Evolutionary conservation across 225 moss, liverwort and hornwort genomes (phyloP), one percentile per base, ranked within the genome.

Genomic region (Thuidium tamariscinum): DNA sequence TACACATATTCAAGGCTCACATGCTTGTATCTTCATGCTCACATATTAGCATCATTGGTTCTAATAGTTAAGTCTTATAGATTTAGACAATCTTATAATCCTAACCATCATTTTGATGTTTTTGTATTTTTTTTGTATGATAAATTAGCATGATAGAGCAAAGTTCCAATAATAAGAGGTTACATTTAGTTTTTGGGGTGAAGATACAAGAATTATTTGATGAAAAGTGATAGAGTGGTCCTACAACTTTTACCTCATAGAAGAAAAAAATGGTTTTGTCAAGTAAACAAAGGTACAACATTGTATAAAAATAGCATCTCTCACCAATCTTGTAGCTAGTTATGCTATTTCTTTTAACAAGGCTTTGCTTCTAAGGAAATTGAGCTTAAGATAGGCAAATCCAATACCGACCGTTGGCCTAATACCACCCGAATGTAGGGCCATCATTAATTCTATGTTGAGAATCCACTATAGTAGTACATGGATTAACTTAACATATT

Each of bases 211-310:
- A 20, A 49, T 73, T 49, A 19, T 49, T 17, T 2, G 5, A 29
- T 0, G 16, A 9, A 42, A 3, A 41, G 3, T 0, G 3, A 13
- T 0, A 41, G 0, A 5, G 1, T 68, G 26, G 5, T 69, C 25
- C 0, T 0, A n/a, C n/a, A n/a, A n/a, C n/a, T n/a, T n/a, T n/a
- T n/a, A n/a, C n/a, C n/a, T n/a, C n/a, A 27, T 41, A 41, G 41
- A 41, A 41, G 4, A 69, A 9, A 25, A 39, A 2, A 14, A 1
- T 25, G 39, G 15, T 69, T 1, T 69, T 39, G 8, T 26, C 15
- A n/a, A n/a, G n/a, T n/a, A 42, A 26, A 26, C 70, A 27, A 70
- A 27, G 27, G 2, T 42, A 9, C 16, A 70, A 5, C 1, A 42
- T 9, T 5, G 26, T 36, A 20, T 2, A 66, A 5, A 66, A 66